Base-by-base conservation (phyloP, 208 protist species). In the Angomonas ambiguus region DNA sequence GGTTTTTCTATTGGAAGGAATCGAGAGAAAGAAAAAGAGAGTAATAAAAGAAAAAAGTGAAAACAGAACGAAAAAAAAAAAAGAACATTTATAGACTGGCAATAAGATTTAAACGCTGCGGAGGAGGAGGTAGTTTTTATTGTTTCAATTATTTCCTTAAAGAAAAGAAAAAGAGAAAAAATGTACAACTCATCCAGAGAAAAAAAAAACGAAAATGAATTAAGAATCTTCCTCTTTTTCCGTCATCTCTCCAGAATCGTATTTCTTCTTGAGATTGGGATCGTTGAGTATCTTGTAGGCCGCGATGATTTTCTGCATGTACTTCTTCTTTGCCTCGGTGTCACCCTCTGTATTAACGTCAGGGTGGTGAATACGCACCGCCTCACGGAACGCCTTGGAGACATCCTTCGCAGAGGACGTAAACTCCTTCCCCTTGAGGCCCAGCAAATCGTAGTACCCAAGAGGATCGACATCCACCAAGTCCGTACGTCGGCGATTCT, bases 371-470 rank as follows among this genome's bases (percentile, higher is more conserved):
- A 68, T 62, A 16, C 68, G 67, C 13, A 85, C 85, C 0, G 82
- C 87, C 28, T 77, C 71, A 30, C 90, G 87, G 57, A 96, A 96
- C 1, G 85, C 85, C 57, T 78, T 79, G 1, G 87, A 79, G 61
- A 96, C 91, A 20, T 96, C 90, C 59, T 92, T 96, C 45, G 77
- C 48, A 22, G 85, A 90, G 1, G 83, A 76, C 8, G 75, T 71
- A 49, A 86, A 81, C 65, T 96, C 90, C 73, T 79, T 78, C 22
- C 90, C 90, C 57, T 72, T 69, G 24, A 96, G 76, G 2, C 87
- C 87, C 0, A 96, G 81, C 35, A 96, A 58, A 56, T 80, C 70
- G 77, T 96, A 96, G 79, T 90, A 93, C 41, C 90, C 87, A n/a
- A 89, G 79, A n/a, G 90, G 86, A 67, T 96, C 90, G 2, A 76